Conservation (phyloP, 495 filamentous ascomycete species). For the Penicillium paradoxum region DNA sequence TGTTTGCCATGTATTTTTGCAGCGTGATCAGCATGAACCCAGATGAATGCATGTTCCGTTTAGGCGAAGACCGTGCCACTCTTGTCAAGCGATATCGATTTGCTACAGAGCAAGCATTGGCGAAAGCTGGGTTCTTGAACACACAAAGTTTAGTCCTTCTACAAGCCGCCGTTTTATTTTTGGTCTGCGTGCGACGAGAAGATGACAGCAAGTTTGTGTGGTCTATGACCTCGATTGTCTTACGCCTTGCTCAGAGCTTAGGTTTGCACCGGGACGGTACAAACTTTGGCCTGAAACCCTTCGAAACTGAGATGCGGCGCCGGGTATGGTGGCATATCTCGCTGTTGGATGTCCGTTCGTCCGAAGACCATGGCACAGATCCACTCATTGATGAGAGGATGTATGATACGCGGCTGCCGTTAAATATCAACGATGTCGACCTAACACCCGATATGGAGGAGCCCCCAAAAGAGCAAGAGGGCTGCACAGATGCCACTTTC, state of each 20-base stretch:
- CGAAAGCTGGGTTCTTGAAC: conserved; percentile 68
- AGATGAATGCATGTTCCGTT: conserved; percentile 30
- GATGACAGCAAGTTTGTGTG: conserved; percentile 64
- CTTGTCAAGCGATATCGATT: conserved; percentile 68
- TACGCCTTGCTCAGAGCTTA: conserved; percentile 76
- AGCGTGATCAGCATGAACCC: conserved; percentile 62
- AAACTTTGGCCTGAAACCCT: conserved; percentile 66
- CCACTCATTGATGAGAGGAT: conserved; percentile 61
- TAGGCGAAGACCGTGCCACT: conserved; percentile 35
- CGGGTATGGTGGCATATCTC: conserved; percentile 81
- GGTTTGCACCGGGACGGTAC: conserved; percentile 78
- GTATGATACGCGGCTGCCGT: conserved; percentile 69
- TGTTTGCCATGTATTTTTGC: conserved; percentile 77
- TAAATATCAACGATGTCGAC: conserved; percentile 78
- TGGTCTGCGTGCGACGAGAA: conserved; percentile 58
- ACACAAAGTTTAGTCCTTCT: conserved; percentile 70
- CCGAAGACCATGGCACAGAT: conserved; percentile 82
- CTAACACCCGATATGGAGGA: conserved; percentile 60
- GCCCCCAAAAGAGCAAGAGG: conserved; percentile 52
- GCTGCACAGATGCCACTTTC: conserved; percentile 77
- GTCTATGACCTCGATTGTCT: conserved; percentile 62
- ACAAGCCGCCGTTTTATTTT: conserved; percentile 73
- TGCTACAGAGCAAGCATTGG: conserved; percentile 71
- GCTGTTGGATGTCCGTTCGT: conserved; percentile 68
- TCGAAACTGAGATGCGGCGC: conserved; percentile 80